Evolutionary conservation across 768 basidiomycete species (phyloP).

Genomic region (Naganishia onofrii): DNA sequence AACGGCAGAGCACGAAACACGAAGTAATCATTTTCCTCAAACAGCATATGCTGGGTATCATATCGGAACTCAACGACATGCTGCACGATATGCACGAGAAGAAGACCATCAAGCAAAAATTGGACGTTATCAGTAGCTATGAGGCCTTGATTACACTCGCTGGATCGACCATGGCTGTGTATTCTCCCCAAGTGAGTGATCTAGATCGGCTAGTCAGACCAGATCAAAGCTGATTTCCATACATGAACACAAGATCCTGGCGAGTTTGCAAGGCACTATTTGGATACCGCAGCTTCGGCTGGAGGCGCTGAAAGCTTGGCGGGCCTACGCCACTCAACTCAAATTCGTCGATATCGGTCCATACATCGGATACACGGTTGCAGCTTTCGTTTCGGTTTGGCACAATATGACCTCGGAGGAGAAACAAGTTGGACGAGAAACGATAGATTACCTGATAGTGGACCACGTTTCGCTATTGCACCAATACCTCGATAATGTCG

Average conservation of each 20-base stretch:
- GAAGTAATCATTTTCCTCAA: conserved; percentile 60
- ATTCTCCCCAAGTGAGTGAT: conserved; percentile 76
- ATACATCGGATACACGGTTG: conserved; percentile 80
- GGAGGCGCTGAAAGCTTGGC: conserved; percentile 76
- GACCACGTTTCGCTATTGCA: conserved; percentile 62
- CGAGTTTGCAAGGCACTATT: conserved; percentile 88
- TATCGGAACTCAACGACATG: conserved; percentile 79
- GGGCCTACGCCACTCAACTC: conserved; percentile 68
- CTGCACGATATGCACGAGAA: conserved; percentile 80
- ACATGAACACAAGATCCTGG: conserved; percentile 70
- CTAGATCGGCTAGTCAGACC: background rate
- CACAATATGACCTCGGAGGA: conserved; percentile 59
- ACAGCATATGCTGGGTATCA: conserved; percentile 75
- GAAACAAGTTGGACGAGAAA: conserved; percentile 60
- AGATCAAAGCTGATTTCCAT: background rate
- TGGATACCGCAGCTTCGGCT: conserved; percentile 69
- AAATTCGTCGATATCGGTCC: conserved; percentile 70
- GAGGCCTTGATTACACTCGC: conserved; percentile 69
- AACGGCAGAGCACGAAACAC: conserved; percentile 36
- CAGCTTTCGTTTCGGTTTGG: conserved; percentile 80
- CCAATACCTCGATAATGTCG: conserved; percentile 69
- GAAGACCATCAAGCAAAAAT: conserved; percentile 66
- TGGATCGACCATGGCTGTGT: conserved; percentile 67
- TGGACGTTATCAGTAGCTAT: conserved; percentile 73
- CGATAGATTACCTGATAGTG: conserved; percentile 68